Base-by-base conservation (phyloP, 164 flowering plant genomes). In the Litsea cubeba region DNA sequence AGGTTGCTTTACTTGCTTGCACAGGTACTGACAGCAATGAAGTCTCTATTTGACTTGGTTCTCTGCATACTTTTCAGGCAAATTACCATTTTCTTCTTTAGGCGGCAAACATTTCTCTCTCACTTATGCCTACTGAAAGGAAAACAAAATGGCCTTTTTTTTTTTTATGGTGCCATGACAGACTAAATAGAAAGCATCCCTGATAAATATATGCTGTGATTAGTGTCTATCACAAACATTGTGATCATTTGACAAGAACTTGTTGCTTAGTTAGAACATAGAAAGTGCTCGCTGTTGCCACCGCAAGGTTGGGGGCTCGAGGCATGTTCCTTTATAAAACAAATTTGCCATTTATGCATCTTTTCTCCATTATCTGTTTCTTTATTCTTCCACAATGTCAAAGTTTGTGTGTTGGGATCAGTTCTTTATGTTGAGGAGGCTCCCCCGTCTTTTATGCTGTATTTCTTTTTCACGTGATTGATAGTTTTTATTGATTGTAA, bases 1-100 rank as follows among this genome's bases (percentile, higher is more conserved):
- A 89, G 98, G 81, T 91, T 94, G 97, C 90, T 96, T 32, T 94
- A 96, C 81, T 64, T 72, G 76, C 90, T 92, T 77, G 98, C 98
- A 50, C 91, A 94, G 98, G 98, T 92, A 32, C 22, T 25, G 25
- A 50, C 76, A 17, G n/a, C 8, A 25, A 32, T 63, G 54, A 63
- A n/a, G 46, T 54, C 49, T 60, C 40, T 57, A 22, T 60, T 30
- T 22, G 68, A 28, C 3, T 20, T 71, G 54, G 8, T 68, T 77
- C 32, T 51, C 66, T 40, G 11, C 49, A 62, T 25, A 66, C 49
- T 60, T 3, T 25, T 62, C 60, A 11, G 30, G 40, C 23, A 72
- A 15, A 10, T 71, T 32, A 5, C 30, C 26, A 8, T 32, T 60
- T 28, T 50, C 46, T 30, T 20, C 46, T 65, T 26, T 30, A 25